These are phyloP conservation scores for Nasturtium officinale DNA, from an alignment of 345 rosid genomes.

Conservation along the genomic window DNA sequence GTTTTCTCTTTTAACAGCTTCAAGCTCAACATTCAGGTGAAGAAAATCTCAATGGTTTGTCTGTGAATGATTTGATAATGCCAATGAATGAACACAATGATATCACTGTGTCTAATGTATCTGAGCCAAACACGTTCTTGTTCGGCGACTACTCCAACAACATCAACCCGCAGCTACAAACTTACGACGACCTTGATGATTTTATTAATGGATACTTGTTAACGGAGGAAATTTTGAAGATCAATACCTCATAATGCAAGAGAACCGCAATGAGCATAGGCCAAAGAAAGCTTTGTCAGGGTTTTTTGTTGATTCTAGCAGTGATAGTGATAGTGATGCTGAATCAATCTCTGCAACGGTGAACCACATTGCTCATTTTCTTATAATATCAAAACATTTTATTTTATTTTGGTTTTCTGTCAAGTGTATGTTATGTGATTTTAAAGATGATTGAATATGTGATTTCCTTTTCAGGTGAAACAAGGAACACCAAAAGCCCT, in stretches of 20 bases:
- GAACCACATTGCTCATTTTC: neutral
- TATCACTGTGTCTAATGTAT: neutral
- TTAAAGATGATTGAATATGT: conserved; percentile 1
- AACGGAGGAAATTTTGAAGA: too few species aligned
- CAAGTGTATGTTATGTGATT: neutral
- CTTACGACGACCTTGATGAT: too few species aligned
- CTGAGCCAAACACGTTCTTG: neutral
- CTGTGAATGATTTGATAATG: neutral
- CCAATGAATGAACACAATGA: neutral
- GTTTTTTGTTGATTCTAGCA: conserved; percentile 6
- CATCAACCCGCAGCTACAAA: neutral
- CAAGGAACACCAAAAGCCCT: neutral
- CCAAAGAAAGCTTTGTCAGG: conserved; percentile 32
- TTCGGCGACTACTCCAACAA: neutral
- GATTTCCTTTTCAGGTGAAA: conserved; percentile 21
- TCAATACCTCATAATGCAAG: neutral
- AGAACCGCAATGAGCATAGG: conserved; percentile 15
- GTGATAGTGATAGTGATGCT: conserved; percentile 21
- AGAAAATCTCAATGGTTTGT: neutral
- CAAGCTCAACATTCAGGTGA: neutral
- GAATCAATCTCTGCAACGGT: conserved; percentile 30
- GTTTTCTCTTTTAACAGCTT: neutral
- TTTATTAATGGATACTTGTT: too few species aligned
- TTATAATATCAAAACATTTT: neutral
- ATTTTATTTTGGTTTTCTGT: neutral